Conservation (phyloP, 345 rosid genomes). For the Crucihimalaya himalaica region DNA sequence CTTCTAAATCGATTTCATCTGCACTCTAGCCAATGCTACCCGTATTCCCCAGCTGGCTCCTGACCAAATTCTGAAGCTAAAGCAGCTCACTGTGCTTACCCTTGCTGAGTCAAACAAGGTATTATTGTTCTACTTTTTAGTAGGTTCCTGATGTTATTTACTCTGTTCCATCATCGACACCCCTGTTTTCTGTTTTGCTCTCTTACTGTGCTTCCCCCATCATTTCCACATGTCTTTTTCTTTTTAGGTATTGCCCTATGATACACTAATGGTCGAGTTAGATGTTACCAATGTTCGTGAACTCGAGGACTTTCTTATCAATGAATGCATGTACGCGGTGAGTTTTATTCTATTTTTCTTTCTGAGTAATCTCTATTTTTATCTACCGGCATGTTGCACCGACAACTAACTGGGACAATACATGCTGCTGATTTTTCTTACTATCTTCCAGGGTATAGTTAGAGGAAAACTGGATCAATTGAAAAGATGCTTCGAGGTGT, state of each 20-base stretch:
- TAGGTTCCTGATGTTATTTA: background rate
- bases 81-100: conserved; percentile 93
- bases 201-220: conserved; percentile 9
- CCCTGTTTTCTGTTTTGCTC: conserved; percentile 1
- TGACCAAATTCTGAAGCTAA: conserved; percentile 84
- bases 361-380: background rate
- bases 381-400: background rate
- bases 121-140: background rate
- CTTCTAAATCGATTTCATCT: background rate
- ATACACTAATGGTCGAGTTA: conserved; percentile 82
- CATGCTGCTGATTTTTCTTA: conserved; percentile 15
- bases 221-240: background rate
- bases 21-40: conserved; percentile 55
- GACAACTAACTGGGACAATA: background rate
- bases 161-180: background rate
- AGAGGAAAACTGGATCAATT: conserved; percentile 96
- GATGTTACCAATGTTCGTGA: conserved; percentile 93
- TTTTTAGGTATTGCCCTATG: conserved; percentile 76
- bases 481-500: conserved; percentile 93
- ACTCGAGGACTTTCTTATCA: conserved; percentile 97
- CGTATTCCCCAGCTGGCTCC: conserved; percentile 65
- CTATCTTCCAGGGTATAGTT: conserved; percentile 71
- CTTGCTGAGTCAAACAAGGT: conserved; percentile 94
- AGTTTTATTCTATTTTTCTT: conserved; percentile 30
- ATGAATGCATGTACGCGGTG: conserved; percentile 96